Percentiles rank a stretch among this genome's conserved stretches.
Conservation (phyloP, 176 grass and related monocot species). For the Urochloa ruziziensis region DNA sequence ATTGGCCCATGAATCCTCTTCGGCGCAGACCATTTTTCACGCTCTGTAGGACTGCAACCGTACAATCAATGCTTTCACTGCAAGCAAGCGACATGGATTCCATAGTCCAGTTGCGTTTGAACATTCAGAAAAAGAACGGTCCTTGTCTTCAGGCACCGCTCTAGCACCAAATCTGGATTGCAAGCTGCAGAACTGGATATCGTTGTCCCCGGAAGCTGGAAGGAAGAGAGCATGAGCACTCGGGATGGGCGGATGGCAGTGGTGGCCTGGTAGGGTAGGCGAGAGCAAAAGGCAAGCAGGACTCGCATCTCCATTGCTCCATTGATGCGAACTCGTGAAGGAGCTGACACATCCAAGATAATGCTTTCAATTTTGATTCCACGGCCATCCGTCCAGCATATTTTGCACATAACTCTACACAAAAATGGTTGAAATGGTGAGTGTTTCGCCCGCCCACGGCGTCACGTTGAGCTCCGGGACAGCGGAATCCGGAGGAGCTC, state of each 20-base stretch:
- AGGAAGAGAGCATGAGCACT: not conserved
- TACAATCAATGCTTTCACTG: constrained; percentile 13
- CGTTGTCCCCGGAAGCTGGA: not conserved
- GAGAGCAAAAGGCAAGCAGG: constrained; percentile 27
- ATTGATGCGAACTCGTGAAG: not conserved
- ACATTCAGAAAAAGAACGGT: not conserved
- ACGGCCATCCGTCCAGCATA: not conserved
- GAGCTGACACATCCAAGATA: not conserved
- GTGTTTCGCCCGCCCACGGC: not conserved
- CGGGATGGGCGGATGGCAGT: not conserved
- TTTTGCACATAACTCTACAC: not conserved
- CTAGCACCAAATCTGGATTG: not conserved
- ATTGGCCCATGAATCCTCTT: not conserved
- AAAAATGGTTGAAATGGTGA: not conserved
- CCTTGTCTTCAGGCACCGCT: not conserved
- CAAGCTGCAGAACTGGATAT: not conserved
- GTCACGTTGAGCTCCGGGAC: not conserved
- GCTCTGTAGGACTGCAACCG: not conserved
- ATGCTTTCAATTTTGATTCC: not conserved
- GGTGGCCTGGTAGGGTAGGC: constrained; percentile 2
- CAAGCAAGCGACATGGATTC: constrained; percentile 5
- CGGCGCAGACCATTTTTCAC: not conserved
- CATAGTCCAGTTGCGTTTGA: not conserved
- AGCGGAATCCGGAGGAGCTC: not conserved
- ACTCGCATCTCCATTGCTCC: constrained; percentile 25